Evolutionary conservation across 805 yeast species (phyloP).

Genomic region (Maudiozyma barnettii): DNA sequence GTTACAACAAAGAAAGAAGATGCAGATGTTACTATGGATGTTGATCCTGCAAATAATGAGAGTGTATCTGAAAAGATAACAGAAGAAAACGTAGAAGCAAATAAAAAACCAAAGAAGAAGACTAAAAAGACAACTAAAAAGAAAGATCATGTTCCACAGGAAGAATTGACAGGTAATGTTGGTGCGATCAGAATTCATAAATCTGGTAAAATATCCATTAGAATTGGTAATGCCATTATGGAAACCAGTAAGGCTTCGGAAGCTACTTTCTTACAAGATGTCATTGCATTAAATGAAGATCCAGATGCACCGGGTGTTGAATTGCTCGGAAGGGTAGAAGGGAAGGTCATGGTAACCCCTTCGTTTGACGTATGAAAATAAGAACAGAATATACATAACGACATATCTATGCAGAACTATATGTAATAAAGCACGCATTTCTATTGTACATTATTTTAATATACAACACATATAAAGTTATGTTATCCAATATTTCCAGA

Average conservation of each 20-base stretch:
- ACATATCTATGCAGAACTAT: too few species aligned
- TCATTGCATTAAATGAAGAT: slow-evolving; percentile 43
- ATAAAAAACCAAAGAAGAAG: slow-evolving; percentile 1
- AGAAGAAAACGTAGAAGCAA: slow-evolving; percentile 5
- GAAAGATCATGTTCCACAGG: slow-evolving; percentile 8
- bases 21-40: background rate
- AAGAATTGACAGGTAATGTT: slow-evolving; percentile 42
- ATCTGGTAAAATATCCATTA: slow-evolving; percentile 73
- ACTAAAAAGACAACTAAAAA: slow-evolving; percentile 2
- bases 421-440: too few species aligned
- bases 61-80: background rate
- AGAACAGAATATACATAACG: too few species aligned
- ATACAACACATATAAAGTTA: too few species aligned
- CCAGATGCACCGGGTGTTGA: slow-evolving; percentile 35
- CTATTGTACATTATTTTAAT: too few species aligned
- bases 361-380: background rate
- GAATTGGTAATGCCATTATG: slow-evolving; percentile 59
- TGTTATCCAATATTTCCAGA: too few species aligned
- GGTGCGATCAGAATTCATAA: slow-evolving; percentile 71
- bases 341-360: slow-evolving; percentile 54
- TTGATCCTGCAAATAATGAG: background rate
- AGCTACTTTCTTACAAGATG: slow-evolving; percentile 62
- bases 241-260: slow-evolving; percentile 67
- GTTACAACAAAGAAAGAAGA: slow-evolving; percentile 6
- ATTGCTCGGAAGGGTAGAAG: slow-evolving; percentile 45